Percentiles rank a stretch among this genome's conserved stretches.
These are phyloP conservation scores for Colletotrichum lini DNA, from an alignment of 2,329 filamentous ascomycete species.

Conservation along the genomic window DNA sequence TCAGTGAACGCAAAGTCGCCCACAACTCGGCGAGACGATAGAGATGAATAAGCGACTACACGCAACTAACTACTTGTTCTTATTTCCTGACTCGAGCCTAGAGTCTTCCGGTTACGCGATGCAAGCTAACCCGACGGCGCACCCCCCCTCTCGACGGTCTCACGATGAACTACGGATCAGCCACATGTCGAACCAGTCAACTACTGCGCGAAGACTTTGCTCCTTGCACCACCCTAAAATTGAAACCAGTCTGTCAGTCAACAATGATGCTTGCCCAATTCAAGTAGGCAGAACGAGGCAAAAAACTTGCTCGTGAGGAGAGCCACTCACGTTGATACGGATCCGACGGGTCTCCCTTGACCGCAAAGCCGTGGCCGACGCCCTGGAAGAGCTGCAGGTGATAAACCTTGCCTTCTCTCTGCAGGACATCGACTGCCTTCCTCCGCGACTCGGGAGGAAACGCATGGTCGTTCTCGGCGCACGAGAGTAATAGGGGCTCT, in stretches of 20 bases:
- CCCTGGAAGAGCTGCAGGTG: slow-evolving; percentile 75
- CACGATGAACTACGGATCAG: slow-evolving; percentile 30
- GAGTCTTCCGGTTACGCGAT: no score
- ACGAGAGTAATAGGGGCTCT: slow-evolving; percentile 62
- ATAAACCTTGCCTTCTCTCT: slow-evolving; percentile 61
- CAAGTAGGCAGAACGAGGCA: slow-evolving; percentile 2
- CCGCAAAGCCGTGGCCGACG: slow-evolving; percentile 75
- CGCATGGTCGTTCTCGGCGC: slow-evolving; percentile 60
- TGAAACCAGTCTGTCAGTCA: slow-evolving; percentile 25
- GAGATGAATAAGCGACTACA: no score
- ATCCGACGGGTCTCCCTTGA: slow-evolving; percentile 66
- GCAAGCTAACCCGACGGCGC: not conserved
- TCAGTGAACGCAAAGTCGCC: not conserved
- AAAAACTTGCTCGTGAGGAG: not conserved
- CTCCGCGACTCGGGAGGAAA: slow-evolving; percentile 57
- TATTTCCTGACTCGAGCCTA: no score
- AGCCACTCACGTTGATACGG: slow-evolving; percentile 35
- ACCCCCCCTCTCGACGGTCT: not conserved
- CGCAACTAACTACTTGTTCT: no score
- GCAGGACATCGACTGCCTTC: slow-evolving; percentile 59
- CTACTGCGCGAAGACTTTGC: slow-evolving; percentile 48
- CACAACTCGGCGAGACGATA: not conserved
- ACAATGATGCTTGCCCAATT: no score
- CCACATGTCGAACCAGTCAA: slow-evolving; percentile 50
- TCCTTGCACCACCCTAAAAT: slow-evolving; percentile 50